These are phyloP conservation scores for Agaricus blazei DNA, from an alignment of 768 basidiomycete species.

Conservation along the genomic window DNA sequence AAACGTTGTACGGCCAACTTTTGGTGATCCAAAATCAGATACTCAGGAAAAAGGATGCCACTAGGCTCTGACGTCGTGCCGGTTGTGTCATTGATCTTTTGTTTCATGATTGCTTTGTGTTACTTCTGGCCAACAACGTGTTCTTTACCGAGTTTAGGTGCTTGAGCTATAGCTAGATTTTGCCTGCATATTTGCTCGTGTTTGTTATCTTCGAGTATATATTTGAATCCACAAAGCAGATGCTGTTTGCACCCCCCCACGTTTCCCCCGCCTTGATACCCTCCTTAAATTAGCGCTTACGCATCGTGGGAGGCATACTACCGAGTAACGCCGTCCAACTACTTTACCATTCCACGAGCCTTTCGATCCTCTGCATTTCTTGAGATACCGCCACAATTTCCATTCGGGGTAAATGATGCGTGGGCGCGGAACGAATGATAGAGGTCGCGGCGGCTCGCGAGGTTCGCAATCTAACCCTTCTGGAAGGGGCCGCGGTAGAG, in stretches of 20 bases:
- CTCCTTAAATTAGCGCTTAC: not conserved
- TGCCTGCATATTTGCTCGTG: not conserved
- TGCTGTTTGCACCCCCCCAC: not conserved
- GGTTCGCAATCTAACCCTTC: not conserved
- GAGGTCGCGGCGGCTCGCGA: not conserved
- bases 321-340: not conserved
- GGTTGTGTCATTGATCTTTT: too few species aligned
- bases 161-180: not conserved
- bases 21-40: constrained; percentile 61
- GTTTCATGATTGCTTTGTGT: too few species aligned
- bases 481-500: constrained; percentile 20
- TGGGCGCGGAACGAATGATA: not conserved
- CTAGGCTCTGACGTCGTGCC: too few species aligned
- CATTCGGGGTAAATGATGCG: constrained; percentile 16
- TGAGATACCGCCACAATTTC: too few species aligned
- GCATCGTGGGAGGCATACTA: not conserved
- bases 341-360: not conserved
- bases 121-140: too few species aligned
- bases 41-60: constrained; percentile 27
- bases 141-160: not conserved
- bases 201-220: not conserved
- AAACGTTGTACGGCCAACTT: constrained; percentile 54
- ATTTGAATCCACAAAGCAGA: not conserved
- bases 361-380: constrained; percentile 3
- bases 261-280: not conserved